Evolutionary conservation across 2,329 filamentous ascomycete genomes (phyloP), one percentile per base, ranked within the genome.

Genomic region (Thelonectria rubi): DNA sequence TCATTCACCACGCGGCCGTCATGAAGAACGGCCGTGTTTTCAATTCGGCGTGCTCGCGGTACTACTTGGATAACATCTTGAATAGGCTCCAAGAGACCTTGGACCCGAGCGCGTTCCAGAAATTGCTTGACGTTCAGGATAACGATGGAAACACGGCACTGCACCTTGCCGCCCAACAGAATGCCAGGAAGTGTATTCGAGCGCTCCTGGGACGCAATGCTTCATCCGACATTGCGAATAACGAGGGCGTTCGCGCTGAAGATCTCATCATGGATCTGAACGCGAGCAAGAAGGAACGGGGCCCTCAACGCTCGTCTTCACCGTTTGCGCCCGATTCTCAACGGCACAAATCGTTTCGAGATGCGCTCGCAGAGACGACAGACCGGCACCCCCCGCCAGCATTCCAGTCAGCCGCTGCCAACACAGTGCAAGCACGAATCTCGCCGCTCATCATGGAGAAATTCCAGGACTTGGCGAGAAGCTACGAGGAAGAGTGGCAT

Each of bases 1-100:
- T 97, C 53, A 94, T 99, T 72, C 95, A 98, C 73, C 94, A 98
- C 75, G 94, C 97, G 45, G 92, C 94, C 17, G 90, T 91, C 55
- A 94, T 94, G 70, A 97, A 94, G 59, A 89, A 89, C 69, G 92
- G 91, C 54, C 90, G 93, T 52, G 80, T 86, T 5, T 91, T 91
- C 63, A 97, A 94, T 76, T 93, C 94, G 74, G 90, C 91, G 20
- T 96, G 92, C 72, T 93, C 94, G 32, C 87, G 93, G 34, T 98
- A 98, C 76, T 99, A 99, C 77, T 86, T 97, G 32, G 94, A 98
- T 76, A 91, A 91, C 66, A 89, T 98, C 64, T 83, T 98, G 57
- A 94, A 96, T 76, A 93, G 91, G 75, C 86, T 99, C 62, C 87
- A 89, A 64, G 92, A 96, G 71, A 87, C 88, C 1, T 87, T 91